Base-by-base conservation (phyloP, 2,329 filamentous ascomycete species). In the Xylariaceae sp. region DNA sequence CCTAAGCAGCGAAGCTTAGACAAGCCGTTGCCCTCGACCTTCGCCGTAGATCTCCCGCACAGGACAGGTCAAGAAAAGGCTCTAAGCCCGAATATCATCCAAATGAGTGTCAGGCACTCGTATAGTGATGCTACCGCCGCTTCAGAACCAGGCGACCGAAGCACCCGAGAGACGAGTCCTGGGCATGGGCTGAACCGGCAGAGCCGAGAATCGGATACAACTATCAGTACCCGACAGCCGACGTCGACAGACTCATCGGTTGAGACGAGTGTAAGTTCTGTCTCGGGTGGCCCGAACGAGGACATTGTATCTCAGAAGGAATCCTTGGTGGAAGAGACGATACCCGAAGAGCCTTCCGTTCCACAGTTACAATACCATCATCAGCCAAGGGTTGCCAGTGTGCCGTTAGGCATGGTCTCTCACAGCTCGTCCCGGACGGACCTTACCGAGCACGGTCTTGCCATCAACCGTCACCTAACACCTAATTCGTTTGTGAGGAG, bases 321-420 rank as follows among this genome's bases (percentile, higher is more conserved):
- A 61, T 82, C 79, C 6, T 62, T 80, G 31, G 69, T 76, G 22
- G 76, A 80, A 40, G 75, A 73, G 14, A 69, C 70, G 47, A 63
- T 71, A 45, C 62, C 70, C 6, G 71, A 68, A 49, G 71, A 66
- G 56, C 71, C 74, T 48, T 67, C 74, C 4, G 78, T 85, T 9
- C 79, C 82, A 11, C 78, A 77, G 56, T 75, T 86, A 49, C 82
- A 86, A 62, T 86, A 87, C 59, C 80, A 86, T 60, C 82, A 83
- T 59, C 75, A 77, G 45, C 64, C 70, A 50, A 69, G 71, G 22
- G 71, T 74, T 51, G 70, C 70, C 46, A 79, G 70, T 60, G 71
- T 70, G n/a, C 69, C 72, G 34, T 68, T 67, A 52, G 75, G 72
- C 36, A 64, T 65, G 44, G 72, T 73, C 46, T 65, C 66, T n/a